These are phyloP conservation scores for Alternaria triticimaculans DNA, from an alignment of 2,329 filamentous ascomycete genomes.

Conservation along the genomic window DNA sequence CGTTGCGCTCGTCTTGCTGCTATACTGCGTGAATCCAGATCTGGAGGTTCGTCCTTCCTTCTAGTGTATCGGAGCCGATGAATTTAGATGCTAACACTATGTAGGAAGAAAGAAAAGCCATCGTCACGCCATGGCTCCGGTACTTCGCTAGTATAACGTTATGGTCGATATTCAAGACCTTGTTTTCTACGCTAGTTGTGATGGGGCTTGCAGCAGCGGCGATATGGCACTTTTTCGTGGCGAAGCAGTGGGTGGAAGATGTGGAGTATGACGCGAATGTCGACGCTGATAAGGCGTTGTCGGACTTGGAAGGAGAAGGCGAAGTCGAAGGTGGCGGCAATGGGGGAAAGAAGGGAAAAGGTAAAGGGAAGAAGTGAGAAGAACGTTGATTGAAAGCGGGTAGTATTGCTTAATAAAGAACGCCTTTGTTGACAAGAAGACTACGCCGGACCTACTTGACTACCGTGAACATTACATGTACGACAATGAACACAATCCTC, in stretches of 20 bases:
- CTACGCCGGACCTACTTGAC: neutral
- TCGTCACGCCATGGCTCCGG: conserved; percentile 54
- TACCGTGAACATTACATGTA: neutral
- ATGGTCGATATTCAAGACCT: conserved; percentile 23
- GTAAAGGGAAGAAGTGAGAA: conserved; percentile 11
- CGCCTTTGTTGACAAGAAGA: rapidly evolving
- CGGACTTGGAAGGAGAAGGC: conserved; percentile 23
- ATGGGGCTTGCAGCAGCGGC: conserved; percentile 7
- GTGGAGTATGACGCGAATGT: conserved; percentile 40
- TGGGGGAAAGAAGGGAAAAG: conserved; percentile 5
- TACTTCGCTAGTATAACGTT: conserved; percentile 38
- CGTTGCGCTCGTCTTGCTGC: conserved; percentile 46
- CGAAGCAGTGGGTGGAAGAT: conserved; percentile 32
- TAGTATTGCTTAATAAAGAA: rapidly evolving
- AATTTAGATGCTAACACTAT: neutral
- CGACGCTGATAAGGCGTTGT: conserved; percentile 38
- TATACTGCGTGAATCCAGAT: conserved; percentile 58
- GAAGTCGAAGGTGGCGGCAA: neutral
- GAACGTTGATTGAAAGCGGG: neutral
- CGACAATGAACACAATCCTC: neutral
- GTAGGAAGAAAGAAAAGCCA: conserved; percentile 44
- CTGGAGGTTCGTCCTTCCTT: conserved; percentile 40
- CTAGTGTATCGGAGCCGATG: neutral
- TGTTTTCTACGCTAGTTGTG: neutral
- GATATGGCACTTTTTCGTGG: conserved; percentile 28